Base-by-base conservation (phyloP, 2,329 filamentous ascomycete genomes). In the Phoma sp. region DNA sequence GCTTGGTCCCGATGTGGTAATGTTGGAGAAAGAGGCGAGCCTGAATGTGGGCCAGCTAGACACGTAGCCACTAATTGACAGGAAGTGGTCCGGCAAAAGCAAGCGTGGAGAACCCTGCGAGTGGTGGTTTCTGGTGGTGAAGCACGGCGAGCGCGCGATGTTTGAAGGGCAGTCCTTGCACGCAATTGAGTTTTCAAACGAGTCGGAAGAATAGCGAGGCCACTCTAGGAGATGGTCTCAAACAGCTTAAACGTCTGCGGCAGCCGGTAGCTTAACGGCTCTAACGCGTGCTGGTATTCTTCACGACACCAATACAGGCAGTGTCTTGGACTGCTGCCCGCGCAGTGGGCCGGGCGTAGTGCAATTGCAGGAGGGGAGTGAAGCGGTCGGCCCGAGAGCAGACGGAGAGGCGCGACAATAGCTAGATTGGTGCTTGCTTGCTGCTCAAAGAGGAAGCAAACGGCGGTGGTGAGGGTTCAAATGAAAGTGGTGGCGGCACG, bases 161-260 rank as follows among this genome's bases (percentile, higher is more conserved):
- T 65, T 65, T 66, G 65, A 69, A 72, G 71, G 72, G 67, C 58
- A 61, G 59, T 69, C 71, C 70, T 73, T 74, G 71, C 68, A 69
- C 58, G 43, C 56, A 53, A 52, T 58, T 62, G 56, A 64, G 56
- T 62, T 64, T 67, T 68, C 59, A 61, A 70, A 65, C 66, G 59
- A 64, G 65, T 62, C 61, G 66, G 65, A 59, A 61, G 56, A 55
- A 33, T 42, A 56, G 55, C 53, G 49, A 40, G 47, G 53, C 56
- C 51, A 56, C 33, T 65, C 65, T 66, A 62, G 59, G 62, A 70
- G 51, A 71, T 69, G 50, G 68, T 66, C 65, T 73, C 68, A 71
- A 71, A 71, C 66, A 67, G 56, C 56, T 66, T 60, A 34, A 72
- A 69, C 66, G 68, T 67, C 57, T 66, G 49, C 61, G 64, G 42